Base-by-base conservation (phyloP, 2,329 filamentous ascomycete species). In the Alternaria postmessia region DNA sequence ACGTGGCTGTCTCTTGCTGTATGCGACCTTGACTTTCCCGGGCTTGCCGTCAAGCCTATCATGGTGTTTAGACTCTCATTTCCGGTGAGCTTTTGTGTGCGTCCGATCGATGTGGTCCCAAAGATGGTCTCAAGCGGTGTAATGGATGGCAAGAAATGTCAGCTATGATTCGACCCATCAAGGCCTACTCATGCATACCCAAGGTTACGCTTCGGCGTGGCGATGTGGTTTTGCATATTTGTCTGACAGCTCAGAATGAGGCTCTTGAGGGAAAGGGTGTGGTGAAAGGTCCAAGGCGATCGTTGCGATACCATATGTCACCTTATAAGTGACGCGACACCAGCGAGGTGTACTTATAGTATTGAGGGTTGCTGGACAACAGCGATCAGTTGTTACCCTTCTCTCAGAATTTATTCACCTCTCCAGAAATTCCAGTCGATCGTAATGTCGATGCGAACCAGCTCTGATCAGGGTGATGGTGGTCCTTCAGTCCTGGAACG, bases 121-220 rank as follows among this genome's bases (percentile, higher is more conserved):
- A 7, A 54, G 28, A 47, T 12, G 55, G 55, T 22, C 55, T 48
- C 55, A 53, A 18, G 49, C 55, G 49, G 55, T 58, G 49, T 47
- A 32, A 12, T 48, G 26, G 16, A 51, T 4, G 18, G 32, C 8
- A 22, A 28, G n/a, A 16, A 24, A 7, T 6, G 1, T 18, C 3
- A 24, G 39, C 22, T 12, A 12, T 34, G 30, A 28, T 14, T 58
- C 41, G 42, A 8, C 3, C 32, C 32, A 4, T 18, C 24, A 46
- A 57, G 26, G 12, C 14, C 14, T n/a, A 5, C 24, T 11, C 9
- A 7, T 34, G 44, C 28, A 42, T 9, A 49, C 20, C 1, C 34
- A 16, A 1, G 32, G 4, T 16, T n/a, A 22, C 26, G 36, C 22
- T 11, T 22, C 22, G 42, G 16, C n/a, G 22, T 0, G 0, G 9